These are phyloP conservation scores for Dioscorea zingiberensis DNA, from an alignment of 106 monocot species.

Conservation along the genomic window DNA sequence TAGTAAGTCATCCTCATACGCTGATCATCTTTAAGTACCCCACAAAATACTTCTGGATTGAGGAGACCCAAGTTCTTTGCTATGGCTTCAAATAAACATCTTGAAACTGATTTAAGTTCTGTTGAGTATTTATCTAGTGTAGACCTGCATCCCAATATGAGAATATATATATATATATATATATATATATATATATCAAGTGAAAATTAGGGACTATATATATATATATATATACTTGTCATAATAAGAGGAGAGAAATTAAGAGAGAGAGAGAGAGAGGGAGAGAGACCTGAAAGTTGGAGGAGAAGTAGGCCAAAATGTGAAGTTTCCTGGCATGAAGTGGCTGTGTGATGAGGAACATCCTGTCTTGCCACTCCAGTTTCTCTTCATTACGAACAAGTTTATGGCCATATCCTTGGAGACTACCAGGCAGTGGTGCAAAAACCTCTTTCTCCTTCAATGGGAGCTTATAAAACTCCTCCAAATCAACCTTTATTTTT, in stretches of 20 bases:
- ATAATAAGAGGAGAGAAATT: background rate
- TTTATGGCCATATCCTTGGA: conserved; percentile 36
- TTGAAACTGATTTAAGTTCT: conserved; percentile 20
- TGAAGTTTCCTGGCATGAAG: conserved; percentile 1
- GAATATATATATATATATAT: too few relatives aligned
- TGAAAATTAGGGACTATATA: too few relatives aligned
- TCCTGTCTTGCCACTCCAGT: conserved; percentile 39
- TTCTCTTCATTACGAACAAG: conserved; percentile 29
- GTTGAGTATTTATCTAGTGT: conserved; percentile 32
- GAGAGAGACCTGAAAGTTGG: conserved; percentile 5
- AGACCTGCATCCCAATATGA: background rate
- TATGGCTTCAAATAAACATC: conserved; percentile 7
- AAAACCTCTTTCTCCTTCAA: conserved; percentile 19
- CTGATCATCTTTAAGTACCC: conserved; percentile 14
- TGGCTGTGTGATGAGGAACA: conserved; percentile 25
- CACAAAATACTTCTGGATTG: conserved; percentile 6
- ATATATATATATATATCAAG: too few relatives aligned
- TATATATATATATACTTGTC: too few relatives aligned
- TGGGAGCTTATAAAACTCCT: conserved; percentile 29
- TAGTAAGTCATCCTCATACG: conserved; percentile 35
- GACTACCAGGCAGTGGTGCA: conserved; percentile 6
- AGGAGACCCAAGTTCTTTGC: conserved; percentile 34
- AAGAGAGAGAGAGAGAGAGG: background rate
- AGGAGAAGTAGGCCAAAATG: conserved; percentile 35
- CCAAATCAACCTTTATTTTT: conserved; percentile 11